A percentile compares a stretch with the other conserved stretches of the same genome.
These are phyloP conservation scores for Fragilaria radians DNA, from an alignment of 108 stramenopile species.

Conservation along the genomic window DNA sequence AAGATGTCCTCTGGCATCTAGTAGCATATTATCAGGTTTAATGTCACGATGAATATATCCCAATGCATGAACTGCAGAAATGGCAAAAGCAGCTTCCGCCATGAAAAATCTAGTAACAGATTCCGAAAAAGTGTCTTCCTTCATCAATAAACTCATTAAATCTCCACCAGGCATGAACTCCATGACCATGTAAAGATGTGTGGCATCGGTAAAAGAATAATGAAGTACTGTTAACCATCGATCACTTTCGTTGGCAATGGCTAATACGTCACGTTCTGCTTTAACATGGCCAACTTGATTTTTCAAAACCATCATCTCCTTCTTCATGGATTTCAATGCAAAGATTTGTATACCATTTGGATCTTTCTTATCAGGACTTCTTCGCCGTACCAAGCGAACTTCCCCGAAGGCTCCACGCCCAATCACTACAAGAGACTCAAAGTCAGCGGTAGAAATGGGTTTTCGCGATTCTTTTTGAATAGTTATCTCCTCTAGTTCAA, in stretches of 20 bases:
- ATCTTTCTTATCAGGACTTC: slow-evolving; percentile 36
- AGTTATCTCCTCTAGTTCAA: slow-evolving; percentile 79
- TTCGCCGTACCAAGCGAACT: slow-evolving; percentile 88
- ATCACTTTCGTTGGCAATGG: slow-evolving; percentile 84
- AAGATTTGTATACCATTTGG: slow-evolving; percentile 63
- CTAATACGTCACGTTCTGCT: slow-evolving; percentile 94
- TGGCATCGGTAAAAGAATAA: slow-evolving; percentile 93
- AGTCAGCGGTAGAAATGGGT: slow-evolving; percentile 76
- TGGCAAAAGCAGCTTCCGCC: slow-evolving; percentile 97
- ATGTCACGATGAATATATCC: slow-evolving; percentile 99
- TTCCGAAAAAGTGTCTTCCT: slow-evolving; percentile 87
- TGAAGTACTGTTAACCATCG: slow-evolving; percentile 95
- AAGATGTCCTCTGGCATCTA: slow-evolving; percentile 96
- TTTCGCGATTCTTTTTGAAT: slow-evolving; percentile 75
- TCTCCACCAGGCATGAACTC: slow-evolving; percentile 99
- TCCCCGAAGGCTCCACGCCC: slow-evolving; percentile 97
- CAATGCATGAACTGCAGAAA: slow-evolving; percentile 88
- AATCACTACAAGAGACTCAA: slow-evolving; percentile 88
- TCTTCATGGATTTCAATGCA: slow-evolving; percentile 99
- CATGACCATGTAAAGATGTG: slow-evolving; percentile 96
- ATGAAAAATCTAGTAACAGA: slow-evolving; percentile 92
- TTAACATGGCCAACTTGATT: slow-evolving; percentile 99
- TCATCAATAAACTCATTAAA: slow-evolving; percentile 96
- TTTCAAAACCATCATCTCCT: slow-evolving; percentile 99
- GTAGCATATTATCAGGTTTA: slow-evolving; percentile 99